These are phyloP conservation scores for Calonectria honghensis DNA, from an alignment of 2,329 filamentous ascomycete species.

Conservation along the genomic window DNA sequence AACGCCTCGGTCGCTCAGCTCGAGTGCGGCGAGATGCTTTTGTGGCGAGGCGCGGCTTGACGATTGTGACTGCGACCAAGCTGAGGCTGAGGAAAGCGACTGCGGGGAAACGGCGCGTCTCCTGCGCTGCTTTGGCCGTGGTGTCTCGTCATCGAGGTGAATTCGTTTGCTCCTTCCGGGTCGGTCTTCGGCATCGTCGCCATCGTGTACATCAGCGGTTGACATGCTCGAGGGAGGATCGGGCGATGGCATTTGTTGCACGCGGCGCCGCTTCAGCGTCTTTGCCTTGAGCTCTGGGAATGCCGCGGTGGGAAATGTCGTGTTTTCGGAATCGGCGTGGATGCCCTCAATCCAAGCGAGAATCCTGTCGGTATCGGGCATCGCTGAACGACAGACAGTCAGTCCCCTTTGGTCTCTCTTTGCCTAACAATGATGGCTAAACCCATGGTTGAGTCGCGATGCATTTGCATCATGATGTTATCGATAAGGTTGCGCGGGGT, in stretches of 20 bases:
- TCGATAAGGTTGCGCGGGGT: conserved; percentile 1
- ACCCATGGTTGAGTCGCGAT: not conserved
- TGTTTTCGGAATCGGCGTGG: not conserved
- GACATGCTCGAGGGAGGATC: conserved; percentile 15
- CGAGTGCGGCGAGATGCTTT: conserved; percentile 14
- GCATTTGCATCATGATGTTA: not conserved
- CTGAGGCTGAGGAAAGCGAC: conserved; percentile 17
- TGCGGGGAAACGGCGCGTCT: conserved; percentile 11
- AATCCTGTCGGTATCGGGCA: not conserved
- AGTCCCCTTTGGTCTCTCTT: no score
- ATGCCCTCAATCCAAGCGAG: conserved; percentile 26
- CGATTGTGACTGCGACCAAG: conserved; percentile 21
- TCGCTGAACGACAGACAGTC: not conserved
- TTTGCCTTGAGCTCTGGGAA: not conserved
- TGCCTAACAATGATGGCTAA: not conserved
- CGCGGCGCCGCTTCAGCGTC: conserved; percentile 20
- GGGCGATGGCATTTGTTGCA: conserved; percentile 20
- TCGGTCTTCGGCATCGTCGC: not conserved
- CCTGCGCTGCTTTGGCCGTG: conserved; percentile 15
- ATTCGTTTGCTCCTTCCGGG: conserved; percentile 17
- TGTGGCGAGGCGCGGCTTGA: conserved; percentile 30
- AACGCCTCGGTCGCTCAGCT: conserved; percentile 1
- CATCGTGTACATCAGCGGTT: not conserved
- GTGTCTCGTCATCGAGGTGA: conserved; percentile 8
- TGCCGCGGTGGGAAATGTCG: not conserved